Base-by-base conservation (phyloP, 192 early-diverging fungal species). In the Mortierella hygrophila region DNA sequence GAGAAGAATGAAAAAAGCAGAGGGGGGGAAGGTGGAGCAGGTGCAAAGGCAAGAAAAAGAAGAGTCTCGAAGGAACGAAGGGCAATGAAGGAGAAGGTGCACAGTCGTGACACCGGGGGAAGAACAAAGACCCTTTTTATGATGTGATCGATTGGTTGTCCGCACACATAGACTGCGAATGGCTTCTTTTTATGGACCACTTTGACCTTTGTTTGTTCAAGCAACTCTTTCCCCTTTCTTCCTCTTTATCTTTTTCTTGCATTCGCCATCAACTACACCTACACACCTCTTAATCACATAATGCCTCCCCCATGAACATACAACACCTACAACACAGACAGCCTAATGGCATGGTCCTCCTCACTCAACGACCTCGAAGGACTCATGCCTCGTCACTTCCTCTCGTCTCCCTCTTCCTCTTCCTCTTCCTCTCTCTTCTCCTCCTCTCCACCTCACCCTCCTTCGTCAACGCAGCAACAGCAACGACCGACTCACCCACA, bases 51-150 rank as follows among this genome's bases (percentile, higher is more conserved):
- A 4, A 13, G 57, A 26, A 57, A 57, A 26, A 57, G 55, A 52
- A 26, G 55, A 26, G 55, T 60, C 55, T 60, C 55, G 55, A 65
- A 55, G 54, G 18, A 55, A 21, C 38, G 54, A 20, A 55, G 3
- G 21, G 54, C 10, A 55, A 21, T 21, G 21, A 20, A 60, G n/a
- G n/a, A 6, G 6, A 32, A 65, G 26, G 26, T 29, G 60, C 29
- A 32, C 60, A 65, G 60, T 65, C 60, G 13, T 65, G 11, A 32
- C 29, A 32, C 29, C 29, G 60, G 29, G 29, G 60, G 60, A 65
- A 65, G 60, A 65, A 65, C 60, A 32, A 65, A 65, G 60, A 65
- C 60, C 60, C 60, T 65, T 32, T 46, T 46, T 46, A 13, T 46
- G 11, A 8, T 65, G 10, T 13, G 29, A 65, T 65, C 60, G 26